phyloP scores from a whole-genome alignment of 257 asterid species.

The Nemophila menziesii region DNA sequence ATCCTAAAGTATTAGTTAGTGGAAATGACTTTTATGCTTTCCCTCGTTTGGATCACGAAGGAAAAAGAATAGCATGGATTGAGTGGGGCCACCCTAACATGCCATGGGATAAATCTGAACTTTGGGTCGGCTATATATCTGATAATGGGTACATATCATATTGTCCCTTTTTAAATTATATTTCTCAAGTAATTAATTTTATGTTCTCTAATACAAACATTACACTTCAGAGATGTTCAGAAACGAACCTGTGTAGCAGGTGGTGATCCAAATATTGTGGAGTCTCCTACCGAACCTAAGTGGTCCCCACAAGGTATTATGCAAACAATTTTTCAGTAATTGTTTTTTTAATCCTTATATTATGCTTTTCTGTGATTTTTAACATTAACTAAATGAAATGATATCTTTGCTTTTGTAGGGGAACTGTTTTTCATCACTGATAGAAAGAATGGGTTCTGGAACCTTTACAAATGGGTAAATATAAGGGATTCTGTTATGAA shows the following conservation, averaged over 20 bases:
- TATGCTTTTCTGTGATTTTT: background rate
- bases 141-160: slow-evolving; percentile 52
- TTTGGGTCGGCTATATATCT: slow-evolving; percentile 91
- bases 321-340: background rate
- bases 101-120: slow-evolving; percentile 98
- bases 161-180: slow-evolving; percentile 1
- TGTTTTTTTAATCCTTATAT: background rate
- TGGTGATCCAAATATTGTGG: slow-evolving; percentile 60
- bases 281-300: slow-evolving; percentile 93
- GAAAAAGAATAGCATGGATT: slow-evolving; percentile 88
- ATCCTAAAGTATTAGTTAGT: slow-evolving; percentile 51
- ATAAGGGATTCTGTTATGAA: background rate
- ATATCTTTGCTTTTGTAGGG: slow-evolving; percentile 40
- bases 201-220: slow-evolving; percentile 10
- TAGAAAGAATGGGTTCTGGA: slow-evolving; percentile 87
- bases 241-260: slow-evolving; percentile 81
- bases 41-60: slow-evolving; percentile 74
- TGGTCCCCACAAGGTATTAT: slow-evolving; percentile 91
- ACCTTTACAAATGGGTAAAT: slow-evolving; percentile 84
- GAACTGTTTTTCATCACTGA: slow-evolving; percentile 87
- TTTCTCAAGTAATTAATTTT: background rate
- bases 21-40: slow-evolving; percentile 92
- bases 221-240: slow-evolving; percentile 37
- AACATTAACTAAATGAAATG: slow-evolving; percentile 2
- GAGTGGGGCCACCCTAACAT: slow-evolving; percentile 96